Evolutionary conservation across 805 yeast species (phyloP).

Genomic region (Starmerella scarabaei): DNA sequence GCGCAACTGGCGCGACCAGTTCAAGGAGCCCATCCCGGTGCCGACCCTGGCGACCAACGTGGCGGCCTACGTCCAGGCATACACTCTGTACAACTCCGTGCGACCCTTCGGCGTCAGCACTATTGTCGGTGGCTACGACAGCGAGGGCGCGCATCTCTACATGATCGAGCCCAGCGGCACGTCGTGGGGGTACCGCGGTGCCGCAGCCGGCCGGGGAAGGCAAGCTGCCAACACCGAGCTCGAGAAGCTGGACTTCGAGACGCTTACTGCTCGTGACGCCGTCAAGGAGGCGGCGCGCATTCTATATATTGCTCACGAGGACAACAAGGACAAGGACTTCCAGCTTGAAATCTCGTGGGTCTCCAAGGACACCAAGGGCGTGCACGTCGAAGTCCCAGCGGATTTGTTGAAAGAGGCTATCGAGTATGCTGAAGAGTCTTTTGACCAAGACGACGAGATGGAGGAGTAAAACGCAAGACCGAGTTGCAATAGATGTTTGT

Average conservation of each 20-base stretch:
- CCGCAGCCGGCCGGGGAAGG: constrained; percentile 97
- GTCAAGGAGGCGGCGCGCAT: constrained; percentile 89
- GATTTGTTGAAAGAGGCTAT: constrained; percentile 73
- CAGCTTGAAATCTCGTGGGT: constrained; percentile 93
- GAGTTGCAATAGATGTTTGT: no score
- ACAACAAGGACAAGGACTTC: constrained; percentile 91
- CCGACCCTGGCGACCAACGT: constrained; percentile 75
- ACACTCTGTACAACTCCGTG: constrained; percentile 89
- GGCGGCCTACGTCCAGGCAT: constrained; percentile 86
- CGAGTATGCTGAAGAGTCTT: constrained; percentile 69
- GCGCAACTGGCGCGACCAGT: constrained; percentile 57
- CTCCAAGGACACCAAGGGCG: constrained; percentile 58
- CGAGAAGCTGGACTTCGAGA: constrained; percentile 70
- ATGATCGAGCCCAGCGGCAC: constrained; percentile 97
- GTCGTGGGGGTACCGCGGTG: constrained; percentile 95
- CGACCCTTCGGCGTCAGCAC: constrained; percentile 95
- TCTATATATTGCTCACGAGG: constrained; percentile 90
- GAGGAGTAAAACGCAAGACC: no score
- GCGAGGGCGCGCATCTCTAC: constrained; percentile 75
- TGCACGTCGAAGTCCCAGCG: constrained; percentile 68
- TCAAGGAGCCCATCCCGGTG: constrained; percentile 63
- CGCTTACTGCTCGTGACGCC: constrained; percentile 64
- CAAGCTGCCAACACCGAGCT: constrained; percentile 95
- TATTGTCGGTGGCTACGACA: constrained; percentile 77
- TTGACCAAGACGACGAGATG: constrained; percentile 33